phyloP scores from a whole-genome alignment of 2,329 filamentous ascomycete genomes.

The Penicillium concentricum region DNA sequence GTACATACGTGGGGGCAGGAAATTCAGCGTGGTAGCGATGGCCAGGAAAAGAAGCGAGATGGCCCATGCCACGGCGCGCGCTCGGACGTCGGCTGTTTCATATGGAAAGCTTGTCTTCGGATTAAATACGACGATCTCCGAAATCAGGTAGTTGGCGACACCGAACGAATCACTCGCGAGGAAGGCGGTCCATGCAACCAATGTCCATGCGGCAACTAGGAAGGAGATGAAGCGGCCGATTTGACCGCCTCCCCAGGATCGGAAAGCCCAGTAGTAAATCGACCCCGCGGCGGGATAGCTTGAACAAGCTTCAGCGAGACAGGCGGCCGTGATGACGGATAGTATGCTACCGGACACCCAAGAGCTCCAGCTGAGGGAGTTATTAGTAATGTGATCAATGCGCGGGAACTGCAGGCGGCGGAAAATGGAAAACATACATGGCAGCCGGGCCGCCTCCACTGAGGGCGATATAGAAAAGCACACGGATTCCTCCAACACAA shows the following conservation, averaged over 20 bases:
- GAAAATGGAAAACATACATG: conserved; percentile 14
- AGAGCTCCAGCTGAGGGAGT: conserved; percentile 18
- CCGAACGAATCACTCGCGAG: conserved; percentile 27
- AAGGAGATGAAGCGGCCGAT: conserved; percentile 41
- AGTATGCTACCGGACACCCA: conserved; percentile 25
- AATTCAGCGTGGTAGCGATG: conserved; percentile 32
- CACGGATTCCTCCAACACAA: conserved; percentile 29
- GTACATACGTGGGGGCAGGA: conserved; percentile 42
- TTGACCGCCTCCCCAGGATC: conserved; percentile 27
- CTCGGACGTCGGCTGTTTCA: conserved; percentile 41
- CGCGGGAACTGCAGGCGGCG: not conserved
- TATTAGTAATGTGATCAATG: conserved; percentile 1
- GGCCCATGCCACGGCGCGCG: conserved; percentile 47
- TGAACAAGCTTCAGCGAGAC: conserved; percentile 33
- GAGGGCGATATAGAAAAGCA: conserved; percentile 29
- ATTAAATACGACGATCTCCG: conserved; percentile 42
- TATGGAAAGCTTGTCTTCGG: conserved; percentile 39
- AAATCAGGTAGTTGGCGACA: conserved; percentile 29
- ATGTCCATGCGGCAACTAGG: conserved; percentile 57
- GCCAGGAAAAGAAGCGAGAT: conserved; percentile 35
- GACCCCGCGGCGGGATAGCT: conserved; percentile 32
- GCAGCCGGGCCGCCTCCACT: conserved; percentile 27
- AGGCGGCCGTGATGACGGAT: conserved; percentile 29
- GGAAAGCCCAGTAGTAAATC: conserved; percentile 34
- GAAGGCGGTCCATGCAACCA: conserved; percentile 54